Percentiles rank a stretch among this genome's conserved stretches.
These are phyloP conservation scores for Cutaneotrichosporon curvatum DNA, from an alignment of 1,284 basidiomycete species.

Conservation along the genomic window DNA sequence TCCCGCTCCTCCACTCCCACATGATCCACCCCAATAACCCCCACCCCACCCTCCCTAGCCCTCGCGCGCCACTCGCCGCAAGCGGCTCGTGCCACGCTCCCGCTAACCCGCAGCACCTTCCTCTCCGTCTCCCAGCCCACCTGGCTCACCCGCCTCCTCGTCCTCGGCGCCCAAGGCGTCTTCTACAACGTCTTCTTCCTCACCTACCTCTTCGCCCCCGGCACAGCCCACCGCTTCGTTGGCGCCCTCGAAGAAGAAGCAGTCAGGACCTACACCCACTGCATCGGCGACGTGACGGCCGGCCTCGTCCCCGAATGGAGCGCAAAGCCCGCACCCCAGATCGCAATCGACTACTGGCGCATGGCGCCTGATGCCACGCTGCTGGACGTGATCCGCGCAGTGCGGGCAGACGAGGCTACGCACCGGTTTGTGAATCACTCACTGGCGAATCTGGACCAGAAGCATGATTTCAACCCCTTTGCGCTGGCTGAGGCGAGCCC, in stretches of 20 bases:
- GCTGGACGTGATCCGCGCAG: constrained; percentile 80
- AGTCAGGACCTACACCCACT: constrained; percentile 76
- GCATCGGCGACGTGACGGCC: constrained; percentile 75
- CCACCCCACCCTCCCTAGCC: too few relatives aligned
- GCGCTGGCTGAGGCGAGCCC: constrained; percentile 83
- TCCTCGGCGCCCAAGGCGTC: constrained; percentile 77
- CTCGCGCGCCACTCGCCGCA: too few relatives aligned
- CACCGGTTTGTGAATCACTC: constrained; percentile 92
- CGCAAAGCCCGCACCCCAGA: constrained; percentile 65
- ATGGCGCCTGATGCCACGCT: constrained; percentile 65
- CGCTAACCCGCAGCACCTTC: too few relatives aligned
- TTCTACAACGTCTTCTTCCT: constrained; percentile 89
- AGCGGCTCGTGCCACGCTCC: too few relatives aligned
- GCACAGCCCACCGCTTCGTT: constrained; percentile 85
- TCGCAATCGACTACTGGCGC: constrained; percentile 90
- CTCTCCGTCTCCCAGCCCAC: constrained; percentile 76
- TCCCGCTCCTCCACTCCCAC: too few relatives aligned
- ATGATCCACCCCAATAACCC: too few relatives aligned
- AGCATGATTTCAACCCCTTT: constrained; percentile 81
- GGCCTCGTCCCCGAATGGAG: constrained; percentile 82
- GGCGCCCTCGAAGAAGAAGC: constrained; percentile 94
- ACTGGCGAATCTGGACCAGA: constrained; percentile 69
- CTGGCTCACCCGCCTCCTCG: constrained; percentile 65
- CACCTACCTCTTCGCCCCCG: constrained; percentile 73
- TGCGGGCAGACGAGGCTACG: constrained; percentile 85